Base-by-base conservation (phyloP, 306 rosid species). In the Cyamopsis tetragonoloba region DNA sequence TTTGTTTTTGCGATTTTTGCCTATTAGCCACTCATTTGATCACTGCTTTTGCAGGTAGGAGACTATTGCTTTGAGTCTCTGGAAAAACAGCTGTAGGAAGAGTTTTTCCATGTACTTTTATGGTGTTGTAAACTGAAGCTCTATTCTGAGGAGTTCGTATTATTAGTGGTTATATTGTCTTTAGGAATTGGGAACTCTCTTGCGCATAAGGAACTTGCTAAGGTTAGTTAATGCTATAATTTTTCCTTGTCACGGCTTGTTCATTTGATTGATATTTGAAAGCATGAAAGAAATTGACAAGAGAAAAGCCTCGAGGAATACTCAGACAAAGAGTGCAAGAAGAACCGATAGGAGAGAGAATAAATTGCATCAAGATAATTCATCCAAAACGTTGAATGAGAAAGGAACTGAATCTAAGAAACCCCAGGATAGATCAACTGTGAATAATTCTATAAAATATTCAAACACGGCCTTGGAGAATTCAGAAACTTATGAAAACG, bases 231-330 rank as follows among this genome's bases (percentile, higher is more conserved):
- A 59, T 73, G 64, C 42, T 78, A 26, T 71, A 32, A 58, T 22
- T 70, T 76, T 73, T 35, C 54, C 7, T 35, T 65, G 49, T 65
- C 23, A 12, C 72, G 59, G 61, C 44, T 67, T 80, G 71, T 58
- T 77, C 64, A 47, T 75, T 59, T 65, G 66, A 46, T 69, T 72
- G 76, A 76, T 53, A 59, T 58, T 72, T 66, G 57, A 69, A 34
- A 76, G 53, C 60, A 89, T 89, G 98, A 89, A 84, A 76, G 93
- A 89, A 72, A 82, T 64, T 51, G 96, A 85, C 70, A 87, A 78
- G 80, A 89, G 80, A 78, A 89, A 79, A 62, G 53, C 83, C 35
- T 50, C 87, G 5, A 81, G 64, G 79, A 78, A 71, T 72, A 81
- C 74, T 80, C 85, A 78, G 71, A 66, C 87, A 70, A 89, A 79